Evolutionary conservation across 768 basidiomycete genomes (phyloP), one percentile per base, ranked within the genome.

Genomic region (Mycena latifolia): DNA sequence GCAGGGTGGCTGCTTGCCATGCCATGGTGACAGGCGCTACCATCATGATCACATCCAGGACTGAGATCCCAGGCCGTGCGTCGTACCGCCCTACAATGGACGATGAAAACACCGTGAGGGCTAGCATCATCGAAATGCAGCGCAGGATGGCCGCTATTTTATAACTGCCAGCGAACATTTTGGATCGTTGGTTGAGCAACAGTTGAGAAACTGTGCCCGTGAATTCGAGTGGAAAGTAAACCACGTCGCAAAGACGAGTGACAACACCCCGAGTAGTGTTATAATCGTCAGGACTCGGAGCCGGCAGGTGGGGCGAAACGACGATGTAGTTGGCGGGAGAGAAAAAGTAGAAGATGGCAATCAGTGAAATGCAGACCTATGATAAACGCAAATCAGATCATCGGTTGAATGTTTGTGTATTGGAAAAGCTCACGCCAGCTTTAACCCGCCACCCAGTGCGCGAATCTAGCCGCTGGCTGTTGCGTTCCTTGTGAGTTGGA

Each of bases 401-500:
- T 46, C 25, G 22, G 29, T 31, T 43, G 37, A 5, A 5, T 20
- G 37, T 10, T 8, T 11, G 22, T 12, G 22, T 6, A 43, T 35
- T 28, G 10, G 22, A 60, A 37, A 17, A 10, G 61, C 58, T 60
- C 50, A 65, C 67, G 31, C 35, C 63, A 35, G 52, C 54, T 33
- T 61, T 60, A 20, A 65, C 25, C 10, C 18, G 29, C 66, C 58
- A 68, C n/a, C 7, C 50, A 33, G 63, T 65, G 20, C 63, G 58
- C 6, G 39, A 33, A 57, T 71, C 69, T 11, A 64, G 46, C 28
- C 66, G 61, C 46, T 61, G 62, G 28, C 63, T 68, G 29, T 24
- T 37, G 12, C 66, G 66, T 43, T 71, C 69, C 55, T 46, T 48
- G 63, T 71, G 69, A 4, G 69, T 65, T 25, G 69, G 47, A 37